Conservation (phyloP, 768 basidiomycete species). For the Hygrocybe coccinea region DNA sequence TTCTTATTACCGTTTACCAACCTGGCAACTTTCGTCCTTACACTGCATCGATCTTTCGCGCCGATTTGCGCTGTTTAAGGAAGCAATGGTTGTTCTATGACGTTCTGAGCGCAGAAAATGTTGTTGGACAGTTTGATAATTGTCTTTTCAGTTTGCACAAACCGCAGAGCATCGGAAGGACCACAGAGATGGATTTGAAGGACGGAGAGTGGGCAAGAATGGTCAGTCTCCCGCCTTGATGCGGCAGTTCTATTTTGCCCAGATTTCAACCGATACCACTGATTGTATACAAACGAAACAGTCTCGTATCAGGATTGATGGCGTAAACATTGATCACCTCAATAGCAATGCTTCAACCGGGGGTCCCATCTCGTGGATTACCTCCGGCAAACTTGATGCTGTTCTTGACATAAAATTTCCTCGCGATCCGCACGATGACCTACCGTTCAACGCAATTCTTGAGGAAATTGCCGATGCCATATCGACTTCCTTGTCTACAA, state of each 20-base stretch:
- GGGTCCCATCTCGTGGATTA: conserved; percentile 96
- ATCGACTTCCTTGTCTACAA: conserved; percentile 50
- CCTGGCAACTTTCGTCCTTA: conserved; percentile 89
- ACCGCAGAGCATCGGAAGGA: conserved; percentile 92
- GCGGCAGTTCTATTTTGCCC: too few species aligned
- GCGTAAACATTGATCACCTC: conserved; percentile 92
- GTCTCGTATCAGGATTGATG: conserved; percentile 96
- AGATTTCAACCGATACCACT: conserved; percentile 8
- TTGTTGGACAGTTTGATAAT: conserved; percentile 97
- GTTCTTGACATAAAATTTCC: conserved; percentile 98
- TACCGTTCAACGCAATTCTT: conserved; percentile 73
- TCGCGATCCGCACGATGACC: conserved; percentile 61
- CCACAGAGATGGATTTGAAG: conserved; percentile 77
- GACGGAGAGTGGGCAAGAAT: conserved; percentile 84
- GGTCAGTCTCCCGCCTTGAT: conserved; percentile 43
- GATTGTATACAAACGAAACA: conserved; percentile 24
- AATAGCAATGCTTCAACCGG: conserved; percentile 76
- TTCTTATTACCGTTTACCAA: conserved; percentile 91
- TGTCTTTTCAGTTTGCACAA: conserved; percentile 94
- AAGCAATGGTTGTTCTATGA: conserved; percentile 97
- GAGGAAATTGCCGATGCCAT: conserved; percentile 90
- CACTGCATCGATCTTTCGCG: conserved; percentile 89
- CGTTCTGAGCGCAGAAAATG: conserved; percentile 86
- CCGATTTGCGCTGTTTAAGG: conserved; percentile 75
- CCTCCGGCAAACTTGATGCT: conserved; percentile 92